Evolutionary conservation across 768 basidiomycete genomes (phyloP), one percentile per base, ranked within the genome.

Genomic region (Mycena vulgaris): DNA sequence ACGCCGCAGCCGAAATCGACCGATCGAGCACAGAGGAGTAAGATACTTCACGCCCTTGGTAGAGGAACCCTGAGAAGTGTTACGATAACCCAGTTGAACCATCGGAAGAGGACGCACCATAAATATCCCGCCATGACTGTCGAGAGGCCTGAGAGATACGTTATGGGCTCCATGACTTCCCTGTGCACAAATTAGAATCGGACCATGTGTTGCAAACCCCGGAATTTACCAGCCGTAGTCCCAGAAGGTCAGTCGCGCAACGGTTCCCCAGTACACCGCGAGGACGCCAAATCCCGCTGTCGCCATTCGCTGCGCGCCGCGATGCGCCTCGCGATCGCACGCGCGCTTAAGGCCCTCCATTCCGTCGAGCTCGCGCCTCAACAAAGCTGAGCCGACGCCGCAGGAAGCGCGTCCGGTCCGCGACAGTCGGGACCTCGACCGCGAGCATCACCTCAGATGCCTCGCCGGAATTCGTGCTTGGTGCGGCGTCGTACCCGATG

Each of bases 161-260:
- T 92, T 47, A 91, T 83, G 0, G 91, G 91, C 75, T 92, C 90
- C 90, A 92, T 92, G 6, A 90, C 78, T 71, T 92, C 90, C 88
- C 42, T 45, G 42, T 4, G 42, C 2, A 21, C 19, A 11, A 45
- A 23, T n/a, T 21, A 45, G 11, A n/a, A n/a, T 3, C 11, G 11
- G 19, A n/a, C 2, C 19, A 6, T 3, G 42, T n/a, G 42, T n/a
- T 19, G 21, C 11, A 11, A 40, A 19, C n/a, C n/a, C n/a, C n/a
- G 19, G 14, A 9, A n/a, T 21, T 21, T 45, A 45, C 42, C 87
- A 89, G 19, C 88, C 87, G 64, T 79, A 85, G 73, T 91, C 88
- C 87, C 87, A 89, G 76, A 90, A 90, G 63, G 90, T 92, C 57
- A 90, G 79, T n/a, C 89, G 83, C 45, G 89, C 88, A 3, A 93